These are phyloP conservation scores for Phytophthora colocasiae DNA, from an alignment of 352 stramenopile genomes.

Conservation along the genomic window DNA sequence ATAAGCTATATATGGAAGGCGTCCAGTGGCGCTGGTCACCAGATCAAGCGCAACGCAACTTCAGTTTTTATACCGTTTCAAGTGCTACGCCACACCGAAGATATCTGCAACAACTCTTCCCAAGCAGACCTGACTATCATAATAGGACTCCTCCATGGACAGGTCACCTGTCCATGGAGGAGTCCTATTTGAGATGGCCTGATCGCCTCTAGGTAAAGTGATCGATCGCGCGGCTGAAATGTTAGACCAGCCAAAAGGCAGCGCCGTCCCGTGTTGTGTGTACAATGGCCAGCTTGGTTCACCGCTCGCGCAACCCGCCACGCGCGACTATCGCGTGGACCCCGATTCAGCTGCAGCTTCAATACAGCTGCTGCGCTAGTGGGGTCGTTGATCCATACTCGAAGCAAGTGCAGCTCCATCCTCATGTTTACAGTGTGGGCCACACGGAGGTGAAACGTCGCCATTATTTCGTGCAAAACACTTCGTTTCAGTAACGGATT, in stretches of 20 bases:
- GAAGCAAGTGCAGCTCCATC: conserved; percentile 5
- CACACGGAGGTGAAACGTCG: background rate
- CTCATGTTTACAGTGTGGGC: conserved; percentile 22
- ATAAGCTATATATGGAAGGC: too few relatives aligned
- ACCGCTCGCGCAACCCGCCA: conserved; percentile 20
- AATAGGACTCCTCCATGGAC: too few relatives aligned
- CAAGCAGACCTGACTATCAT: conserved; percentile 4
- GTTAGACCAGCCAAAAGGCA: conserved; percentile 14
- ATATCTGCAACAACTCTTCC: background rate
- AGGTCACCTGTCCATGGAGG: background rate
- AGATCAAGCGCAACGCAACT: conserved; percentile 8
- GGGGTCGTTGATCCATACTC: conserved; percentile 1
- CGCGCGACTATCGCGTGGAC: conserved; percentile 21
- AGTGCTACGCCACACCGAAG: background rate
- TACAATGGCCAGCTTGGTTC: conserved; percentile 10
- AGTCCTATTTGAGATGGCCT: conserved; percentile 2
- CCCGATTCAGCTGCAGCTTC: conserved; percentile 5
- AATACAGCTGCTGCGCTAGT: conserved; percentile 20
- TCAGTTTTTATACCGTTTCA: conserved; percentile 27
- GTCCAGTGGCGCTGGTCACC: too few relatives aligned
- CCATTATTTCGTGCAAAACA: conserved; percentile 7
- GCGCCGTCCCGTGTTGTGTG: conserved; percentile 16
- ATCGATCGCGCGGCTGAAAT: conserved; percentile 14
- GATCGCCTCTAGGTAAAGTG: conserved; percentile 14
- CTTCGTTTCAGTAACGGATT: conserved; percentile 17